Conservation (phyloP, 805 yeast genomes). For the Millerozyma miso region DNA sequence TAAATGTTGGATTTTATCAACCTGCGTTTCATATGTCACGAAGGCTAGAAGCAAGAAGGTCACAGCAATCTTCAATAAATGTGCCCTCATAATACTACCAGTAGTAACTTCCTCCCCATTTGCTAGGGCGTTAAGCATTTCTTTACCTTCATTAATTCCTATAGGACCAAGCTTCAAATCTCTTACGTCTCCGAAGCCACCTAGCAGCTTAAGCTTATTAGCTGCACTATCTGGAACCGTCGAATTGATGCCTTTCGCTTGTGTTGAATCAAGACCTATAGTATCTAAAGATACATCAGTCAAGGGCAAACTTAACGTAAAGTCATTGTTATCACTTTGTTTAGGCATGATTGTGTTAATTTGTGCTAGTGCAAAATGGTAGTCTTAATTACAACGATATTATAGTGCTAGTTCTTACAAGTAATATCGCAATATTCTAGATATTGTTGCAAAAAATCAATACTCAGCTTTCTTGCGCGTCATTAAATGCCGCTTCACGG, state of each 20-base stretch:
- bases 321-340: background rate
- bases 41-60: constrained; percentile 4
- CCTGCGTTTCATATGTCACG: background rate
- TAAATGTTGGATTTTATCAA: background rate
- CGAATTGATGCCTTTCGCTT: background rate
- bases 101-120: constrained; percentile 13
- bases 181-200: background rate
- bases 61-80: constrained; percentile 13
- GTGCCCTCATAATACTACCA: constrained; percentile 13
- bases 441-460: too few species aligned
- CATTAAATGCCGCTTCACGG: too few species aligned
- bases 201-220: background rate
- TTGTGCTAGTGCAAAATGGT: too few species aligned
- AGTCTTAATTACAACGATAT: too few species aligned
- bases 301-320: background rate
- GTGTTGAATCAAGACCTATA: background rate
- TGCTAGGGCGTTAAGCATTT: constrained; percentile 11
- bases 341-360: background rate
- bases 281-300: background rate
- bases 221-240: background rate
- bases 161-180: background rate
- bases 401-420: too few species aligned
- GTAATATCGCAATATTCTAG: too few species aligned
- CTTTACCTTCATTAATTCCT: constrained; percentile 3
- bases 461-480: too few species aligned